phyloP scores from a whole-genome alignment of 495 filamentous ascomycete species.

The Acidiella bohemica region DNA sequence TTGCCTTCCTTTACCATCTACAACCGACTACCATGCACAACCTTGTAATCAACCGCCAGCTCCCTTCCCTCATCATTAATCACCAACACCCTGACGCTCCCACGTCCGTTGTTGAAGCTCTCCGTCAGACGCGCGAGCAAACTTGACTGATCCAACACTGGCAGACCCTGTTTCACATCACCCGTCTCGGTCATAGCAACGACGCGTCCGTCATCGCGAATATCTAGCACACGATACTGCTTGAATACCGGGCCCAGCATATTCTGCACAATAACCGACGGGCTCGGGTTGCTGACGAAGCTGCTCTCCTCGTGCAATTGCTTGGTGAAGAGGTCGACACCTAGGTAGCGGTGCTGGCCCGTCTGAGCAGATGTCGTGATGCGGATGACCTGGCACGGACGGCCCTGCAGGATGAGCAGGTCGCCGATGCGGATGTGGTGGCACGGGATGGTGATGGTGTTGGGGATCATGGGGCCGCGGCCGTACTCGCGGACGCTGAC shows the following conservation, averaged over 20 bases:
- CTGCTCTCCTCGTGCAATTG: slow-evolving; percentile 97
- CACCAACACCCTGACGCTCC: slow-evolving; percentile 85
- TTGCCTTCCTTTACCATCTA: slow-evolving; percentile 25
- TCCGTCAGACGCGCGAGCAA: slow-evolving; percentile 71
- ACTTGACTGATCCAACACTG: slow-evolving; percentile 83
- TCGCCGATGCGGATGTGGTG: slow-evolving; percentile 99
- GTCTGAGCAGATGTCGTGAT: slow-evolving; percentile 97
- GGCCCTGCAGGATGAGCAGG: slow-evolving; percentile 96
- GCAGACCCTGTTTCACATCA: slow-evolving; percentile 93
- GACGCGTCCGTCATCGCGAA: slow-evolving; percentile 72
- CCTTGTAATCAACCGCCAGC: slow-evolving; percentile 97
- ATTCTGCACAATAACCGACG: slow-evolving; percentile 95
- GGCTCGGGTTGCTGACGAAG: slow-evolving; percentile 91
- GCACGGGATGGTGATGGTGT: slow-evolving; percentile 96
- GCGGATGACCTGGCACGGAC: slow-evolving; percentile 98
- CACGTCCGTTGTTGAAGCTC: slow-evolving; percentile 82
- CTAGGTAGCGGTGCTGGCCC: slow-evolving; percentile 97
- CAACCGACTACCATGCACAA: slow-evolving; percentile 69
- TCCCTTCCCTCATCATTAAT: slow-evolving; percentile 89
- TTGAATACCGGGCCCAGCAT: slow-evolving; percentile 99
- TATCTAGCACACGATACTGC: slow-evolving; percentile 98
- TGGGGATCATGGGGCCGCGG: slow-evolving; percentile 33
- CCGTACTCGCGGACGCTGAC: slow-evolving; percentile 12
- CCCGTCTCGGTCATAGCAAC: slow-evolving; percentile 77
- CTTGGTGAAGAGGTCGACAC: slow-evolving; percentile 99